These are phyloP conservation scores for Lumnitzera racemosa DNA, from an alignment of 345 rosid species.

Conservation along the genomic window DNA sequence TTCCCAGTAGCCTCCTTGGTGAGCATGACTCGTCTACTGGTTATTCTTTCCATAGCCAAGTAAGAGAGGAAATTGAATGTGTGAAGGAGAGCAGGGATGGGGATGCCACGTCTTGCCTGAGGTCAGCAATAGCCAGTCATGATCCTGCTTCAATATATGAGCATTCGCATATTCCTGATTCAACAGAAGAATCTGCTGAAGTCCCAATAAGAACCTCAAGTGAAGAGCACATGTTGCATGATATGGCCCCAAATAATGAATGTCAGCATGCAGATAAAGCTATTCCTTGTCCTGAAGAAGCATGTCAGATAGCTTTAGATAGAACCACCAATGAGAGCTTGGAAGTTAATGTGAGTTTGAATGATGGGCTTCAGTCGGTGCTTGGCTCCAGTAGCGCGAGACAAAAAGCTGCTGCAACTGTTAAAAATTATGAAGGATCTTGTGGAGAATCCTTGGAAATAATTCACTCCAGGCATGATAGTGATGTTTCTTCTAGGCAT, in stretches of 20 bases:
- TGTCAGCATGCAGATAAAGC: not conserved
- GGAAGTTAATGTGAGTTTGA: constrained; percentile 14
- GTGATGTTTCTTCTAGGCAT: constrained; percentile 20
- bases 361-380: not conserved
- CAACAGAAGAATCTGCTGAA: not conserved
- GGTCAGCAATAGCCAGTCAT: no score
- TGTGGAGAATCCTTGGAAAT: constrained; percentile 2
- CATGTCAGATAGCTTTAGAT: constrained; percentile 19
- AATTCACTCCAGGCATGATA: constrained; percentile 8
- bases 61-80: no score
- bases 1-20: no score
- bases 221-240: not conserved
- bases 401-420: no score
- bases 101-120: no score
- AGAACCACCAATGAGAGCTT: constrained; percentile 15
- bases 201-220: not conserved
- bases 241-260: not conserved
- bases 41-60: no score
- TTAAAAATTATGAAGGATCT: not conserved
- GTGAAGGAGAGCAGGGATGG: no score
- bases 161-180: no score
- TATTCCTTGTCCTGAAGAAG: constrained; percentile 14
- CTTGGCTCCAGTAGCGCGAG: no score
- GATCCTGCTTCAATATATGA: no score
- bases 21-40: no score